Conservation (phyloP, 768 basidiomycete species). For the Mycena epipterygia region DNA sequence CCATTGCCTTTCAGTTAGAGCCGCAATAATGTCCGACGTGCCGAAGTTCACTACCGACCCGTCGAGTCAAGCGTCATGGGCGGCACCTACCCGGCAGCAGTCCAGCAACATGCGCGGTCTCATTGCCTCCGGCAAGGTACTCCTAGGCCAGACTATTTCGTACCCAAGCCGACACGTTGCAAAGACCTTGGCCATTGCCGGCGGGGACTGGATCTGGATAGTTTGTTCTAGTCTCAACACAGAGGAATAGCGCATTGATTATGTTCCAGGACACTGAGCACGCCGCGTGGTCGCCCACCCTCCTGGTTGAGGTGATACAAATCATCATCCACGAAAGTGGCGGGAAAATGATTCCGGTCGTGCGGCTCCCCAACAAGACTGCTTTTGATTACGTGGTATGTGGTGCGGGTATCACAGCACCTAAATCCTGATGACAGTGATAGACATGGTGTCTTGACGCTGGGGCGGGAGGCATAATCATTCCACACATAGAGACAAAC, state of each 20-base stretch:
- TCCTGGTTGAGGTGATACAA: slow-evolving; percentile 32
- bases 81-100: slow-evolving; percentile 32
- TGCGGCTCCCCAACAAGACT: slow-evolving; percentile 33
- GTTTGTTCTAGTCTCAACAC: slow-evolving; percentile 9
- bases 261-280: slow-evolving; percentile 27
- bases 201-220: slow-evolving; percentile 37
- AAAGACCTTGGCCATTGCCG: slow-evolving; percentile 32
- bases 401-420: neutral
- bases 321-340: slow-evolving; percentile 35
- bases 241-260: neutral
- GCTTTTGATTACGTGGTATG: slow-evolving; percentile 32
- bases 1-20: too few species aligned
- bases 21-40: slow-evolving; percentile 5
- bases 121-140: slow-evolving; percentile 28
- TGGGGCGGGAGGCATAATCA: slow-evolving; percentile 33
- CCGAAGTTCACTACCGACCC: slow-evolving; percentile 16
- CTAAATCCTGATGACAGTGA: neutral
- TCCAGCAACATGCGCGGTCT: slow-evolving; percentile 33
- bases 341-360: slow-evolving; percentile 31
- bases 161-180: slow-evolving; percentile 37
- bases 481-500: slow-evolving; percentile 31
- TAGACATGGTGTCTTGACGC: slow-evolving; percentile 23
- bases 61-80: slow-evolving; percentile 18
- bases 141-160: slow-evolving; percentile 31
- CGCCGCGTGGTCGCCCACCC: slow-evolving; percentile 28